Evolutionary conservation across 306 rosid species (phyloP), one percentile per base, ranked within the genome.

Genomic region (Cyclanthera cordifolia): DNA sequence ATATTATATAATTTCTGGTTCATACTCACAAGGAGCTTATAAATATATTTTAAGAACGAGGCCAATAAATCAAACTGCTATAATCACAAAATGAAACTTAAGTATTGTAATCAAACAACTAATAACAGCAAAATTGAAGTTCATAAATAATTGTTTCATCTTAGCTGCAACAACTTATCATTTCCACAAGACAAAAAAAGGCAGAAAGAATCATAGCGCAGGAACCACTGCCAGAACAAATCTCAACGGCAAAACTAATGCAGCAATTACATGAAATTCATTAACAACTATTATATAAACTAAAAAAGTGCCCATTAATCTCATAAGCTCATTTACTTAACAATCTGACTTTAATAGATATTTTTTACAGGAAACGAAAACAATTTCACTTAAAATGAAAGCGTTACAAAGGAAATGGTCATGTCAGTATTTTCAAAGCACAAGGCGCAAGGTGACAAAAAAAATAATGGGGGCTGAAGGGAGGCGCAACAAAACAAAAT

Each of bases 81-180:
- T 56, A 27, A 56, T 28, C 21, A 55, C 3, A 10, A 16, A 57
- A 57, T 6, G 4, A 41, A 16, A 3, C 13, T 16, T 30, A 32
- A 17, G 47, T 59, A 34, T 32, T 32, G 47, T 32, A 5, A 60
- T 60, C 11, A n/a, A 60, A 16, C 66, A 58, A 60, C 48, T 34
- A 60, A 34, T 60, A 17, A 7, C 67, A 60, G 27, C 48, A 60
- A 60, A 60, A 60, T 34, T 37, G 48, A 20, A 32, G 67, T 60
- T 60, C 67, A 34, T 60, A 60, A 17, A 37, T 34, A 60, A 17
- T 10, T 34, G 47, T 59, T 32, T 17, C 47, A n/a, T 34, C 47
- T 60, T 60, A n/a, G 67, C 67, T 60, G 48, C 48, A 34, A 60
- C 15, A 32, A 32, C 47, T 32, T 4, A 30, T 60, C 27, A 16